phyloP scores from a whole-genome alignment of 116 monocot genomes.

The Zostera marina region DNA sequence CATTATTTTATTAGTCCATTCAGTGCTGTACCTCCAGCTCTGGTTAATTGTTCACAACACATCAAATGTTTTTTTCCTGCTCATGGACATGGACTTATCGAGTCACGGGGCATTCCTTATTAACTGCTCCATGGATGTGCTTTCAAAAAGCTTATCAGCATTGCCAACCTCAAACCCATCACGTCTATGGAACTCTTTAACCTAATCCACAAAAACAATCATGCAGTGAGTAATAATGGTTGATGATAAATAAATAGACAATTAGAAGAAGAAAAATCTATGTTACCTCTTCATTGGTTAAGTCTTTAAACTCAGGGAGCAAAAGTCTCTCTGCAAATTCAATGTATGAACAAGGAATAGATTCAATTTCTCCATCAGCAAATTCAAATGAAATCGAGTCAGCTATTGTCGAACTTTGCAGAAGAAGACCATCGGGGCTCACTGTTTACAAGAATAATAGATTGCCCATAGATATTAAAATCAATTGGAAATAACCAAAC shows the following conservation, averaged over 20 bases:
- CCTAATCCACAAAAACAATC: slow-evolving; percentile 13
- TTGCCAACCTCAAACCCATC: slow-evolving; percentile 98
- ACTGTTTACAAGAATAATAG: slow-evolving; percentile 28
- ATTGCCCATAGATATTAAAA: background rate
- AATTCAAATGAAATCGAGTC: slow-evolving; percentile 67
- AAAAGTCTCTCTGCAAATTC: slow-evolving; percentile 92
- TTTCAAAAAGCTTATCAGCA: slow-evolving; percentile 97
- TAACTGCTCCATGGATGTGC: slow-evolving; percentile 85
- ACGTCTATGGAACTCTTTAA: slow-evolving; percentile 72
- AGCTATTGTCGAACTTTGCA: slow-evolving; percentile 95
- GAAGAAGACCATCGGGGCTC: slow-evolving; percentile 91
- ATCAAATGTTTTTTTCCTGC: background rate
- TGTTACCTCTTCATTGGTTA: slow-evolving; percentile 66
- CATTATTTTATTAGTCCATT: no score
- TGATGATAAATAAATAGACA: background rate
- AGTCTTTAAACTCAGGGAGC: slow-evolving; percentile 56
- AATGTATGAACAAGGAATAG: slow-evolving; percentile 84
- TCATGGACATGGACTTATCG: no score
- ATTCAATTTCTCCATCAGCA: slow-evolving; percentile 53
- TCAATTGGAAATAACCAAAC: background rate
- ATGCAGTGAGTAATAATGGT: background rate
- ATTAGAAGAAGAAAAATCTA: slow-evolving; percentile 10
- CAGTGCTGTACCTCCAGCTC: no score
- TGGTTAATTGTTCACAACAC: background rate
- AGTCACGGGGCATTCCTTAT: slow-evolving; percentile 42